Conservation (phyloP, 148 eudicot species). For the Rhododendron vialii region DNA sequence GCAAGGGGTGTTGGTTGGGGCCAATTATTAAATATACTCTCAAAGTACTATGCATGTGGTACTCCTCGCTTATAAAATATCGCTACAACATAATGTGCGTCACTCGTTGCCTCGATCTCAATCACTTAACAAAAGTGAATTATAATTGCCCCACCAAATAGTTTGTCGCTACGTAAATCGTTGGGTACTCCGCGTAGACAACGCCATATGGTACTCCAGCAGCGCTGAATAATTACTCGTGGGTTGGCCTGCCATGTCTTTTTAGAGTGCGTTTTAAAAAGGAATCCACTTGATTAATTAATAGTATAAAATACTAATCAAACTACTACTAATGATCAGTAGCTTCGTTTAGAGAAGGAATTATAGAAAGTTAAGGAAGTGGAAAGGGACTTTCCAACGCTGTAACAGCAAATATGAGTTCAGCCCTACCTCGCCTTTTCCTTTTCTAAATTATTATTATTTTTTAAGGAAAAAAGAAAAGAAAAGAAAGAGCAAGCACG, state of each 20-base stretch:
- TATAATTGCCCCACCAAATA: too few species aligned
- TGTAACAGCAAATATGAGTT: conserved; percentile 35
- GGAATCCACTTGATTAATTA: background rate
- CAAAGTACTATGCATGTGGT: background rate
- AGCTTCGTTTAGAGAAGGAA: background rate
- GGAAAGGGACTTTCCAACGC: conserved; percentile 47
- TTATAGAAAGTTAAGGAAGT: conserved; percentile 22
- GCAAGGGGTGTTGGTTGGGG: background rate
- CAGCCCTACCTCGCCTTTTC: conserved; percentile 21
- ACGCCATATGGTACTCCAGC: too few species aligned
- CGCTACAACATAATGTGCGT: background rate
- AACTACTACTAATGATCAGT: background rate
- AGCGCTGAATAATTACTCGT: background rate
- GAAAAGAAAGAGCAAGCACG: background rate
- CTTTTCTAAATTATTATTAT: background rate
- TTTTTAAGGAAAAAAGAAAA: background rate
- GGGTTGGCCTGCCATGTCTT: background rate
- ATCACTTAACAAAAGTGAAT: background rate
- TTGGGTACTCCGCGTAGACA: background rate
- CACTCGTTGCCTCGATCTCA: background rate
- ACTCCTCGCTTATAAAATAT: too few species aligned
- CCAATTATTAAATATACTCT: too few species aligned
- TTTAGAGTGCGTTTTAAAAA: conserved; percentile 27
- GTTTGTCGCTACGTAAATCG: background rate
- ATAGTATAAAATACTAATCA: background rate